Evolutionary conservation across 2,329 filamentous ascomycete species (phyloP).

Genomic region (Aspergillus bombycis): DNA sequence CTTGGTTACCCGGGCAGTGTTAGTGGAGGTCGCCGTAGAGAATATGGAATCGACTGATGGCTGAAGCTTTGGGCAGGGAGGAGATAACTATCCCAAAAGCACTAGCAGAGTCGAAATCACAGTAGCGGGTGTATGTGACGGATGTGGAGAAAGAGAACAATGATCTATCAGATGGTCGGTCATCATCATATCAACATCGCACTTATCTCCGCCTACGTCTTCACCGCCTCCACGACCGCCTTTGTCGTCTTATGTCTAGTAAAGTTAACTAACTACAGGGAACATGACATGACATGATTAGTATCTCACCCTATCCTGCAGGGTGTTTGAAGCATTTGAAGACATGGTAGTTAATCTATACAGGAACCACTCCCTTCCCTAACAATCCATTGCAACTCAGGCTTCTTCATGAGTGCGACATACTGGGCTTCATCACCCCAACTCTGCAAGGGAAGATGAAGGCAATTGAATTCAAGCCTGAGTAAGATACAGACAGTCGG

Average conservation of each 20-base stretch:
- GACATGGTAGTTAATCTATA: not conserved
- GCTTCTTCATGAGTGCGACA: not conserved
- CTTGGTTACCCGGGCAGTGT: not conserved
- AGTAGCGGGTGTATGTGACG: not conserved
- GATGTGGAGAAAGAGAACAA: constrained; percentile 4
- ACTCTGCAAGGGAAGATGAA: not conserved
- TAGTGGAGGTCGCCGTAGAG: not conserved
- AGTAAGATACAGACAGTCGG: not conserved
- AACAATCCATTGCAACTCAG: not conserved
- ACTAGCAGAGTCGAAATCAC: not conserved
- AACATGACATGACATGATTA: not conserved
- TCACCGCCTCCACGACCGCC: constrained; percentile 8
- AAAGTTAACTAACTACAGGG: not conserved
- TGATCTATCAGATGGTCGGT: constrained; percentile 6
- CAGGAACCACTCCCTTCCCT: not conserved
- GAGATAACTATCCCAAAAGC: not conserved
- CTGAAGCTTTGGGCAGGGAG: not conserved
- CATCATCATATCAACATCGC: constrained; percentile 11
- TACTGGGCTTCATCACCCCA: not conserved
- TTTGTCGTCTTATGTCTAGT: too few species aligned
- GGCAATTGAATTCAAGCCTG: not conserved
- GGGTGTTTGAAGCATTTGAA: not conserved
- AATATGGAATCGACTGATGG: not conserved
- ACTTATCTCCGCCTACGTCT: not conserved
- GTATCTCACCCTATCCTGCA: not conserved